These are phyloP conservation scores for Sugiyamaella novakii DNA, from an alignment of 1,139 yeast genomes.

Conservation along the genomic window DNA sequence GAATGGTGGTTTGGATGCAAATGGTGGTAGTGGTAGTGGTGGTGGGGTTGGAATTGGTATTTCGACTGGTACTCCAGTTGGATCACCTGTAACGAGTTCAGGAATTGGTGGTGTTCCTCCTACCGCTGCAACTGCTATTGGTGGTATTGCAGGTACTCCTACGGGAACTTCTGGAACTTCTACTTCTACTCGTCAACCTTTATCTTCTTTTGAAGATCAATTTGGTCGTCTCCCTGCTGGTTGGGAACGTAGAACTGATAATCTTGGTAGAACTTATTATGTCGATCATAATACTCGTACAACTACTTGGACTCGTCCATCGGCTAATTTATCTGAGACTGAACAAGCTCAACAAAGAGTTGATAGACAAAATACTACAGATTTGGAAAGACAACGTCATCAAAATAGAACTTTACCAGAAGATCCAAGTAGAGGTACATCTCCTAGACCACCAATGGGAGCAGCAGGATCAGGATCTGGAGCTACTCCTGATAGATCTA, in stretches of 20 bases:
- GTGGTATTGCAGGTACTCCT: conserved; percentile 29
- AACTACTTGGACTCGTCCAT: conserved; percentile 98
- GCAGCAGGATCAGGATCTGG: background rate
- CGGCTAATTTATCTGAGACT: conserved; percentile 49
- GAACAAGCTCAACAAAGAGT: conserved; percentile 42
- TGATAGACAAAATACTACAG: conserved; percentile 60
- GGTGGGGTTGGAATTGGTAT: conserved; percentile 29
- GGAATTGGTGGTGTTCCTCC: conserved; percentile 22
- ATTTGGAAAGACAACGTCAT: conserved; percentile 87
- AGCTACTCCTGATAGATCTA: conserved; percentile 39
- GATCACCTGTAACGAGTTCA: conserved; percentile 29
- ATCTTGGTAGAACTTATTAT: conserved; percentile 94
- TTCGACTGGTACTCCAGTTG: conserved; percentile 27
- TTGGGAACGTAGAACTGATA: conserved; percentile 98
- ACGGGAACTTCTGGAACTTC: conserved; percentile 20
- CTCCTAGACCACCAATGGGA: conserved; percentile 33
- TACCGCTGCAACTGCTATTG: conserved; percentile 26
- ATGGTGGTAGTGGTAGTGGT: conserved; percentile 30
- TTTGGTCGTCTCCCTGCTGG: conserved; percentile 96
- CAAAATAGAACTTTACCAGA: conserved; percentile 90
- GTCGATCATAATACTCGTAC: conserved; percentile 98
- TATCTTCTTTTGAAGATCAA: conserved; percentile 89
- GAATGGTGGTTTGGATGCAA: conserved; percentile 21
- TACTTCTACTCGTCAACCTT: conserved; percentile 30
- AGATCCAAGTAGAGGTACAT: conserved; percentile 45